Conservation (phyloP, 805 yeast species). For the Jamesozyma jinghongensis region DNA sequence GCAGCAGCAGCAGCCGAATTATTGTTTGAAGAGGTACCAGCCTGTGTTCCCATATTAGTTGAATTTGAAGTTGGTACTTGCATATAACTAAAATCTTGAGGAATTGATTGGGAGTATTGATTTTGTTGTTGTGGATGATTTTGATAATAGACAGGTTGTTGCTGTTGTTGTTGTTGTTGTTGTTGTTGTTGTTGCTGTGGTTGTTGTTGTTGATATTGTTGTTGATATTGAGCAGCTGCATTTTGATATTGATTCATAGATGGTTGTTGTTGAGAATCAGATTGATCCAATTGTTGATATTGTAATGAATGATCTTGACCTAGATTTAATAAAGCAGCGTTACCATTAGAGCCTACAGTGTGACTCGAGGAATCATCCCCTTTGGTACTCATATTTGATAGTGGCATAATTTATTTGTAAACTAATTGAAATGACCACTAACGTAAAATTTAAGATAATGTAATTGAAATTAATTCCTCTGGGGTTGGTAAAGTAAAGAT, state of each 20-base stretch:
- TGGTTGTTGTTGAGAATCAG: slow-evolving; percentile 12
- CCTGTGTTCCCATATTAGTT: slow-evolving; percentile 1
- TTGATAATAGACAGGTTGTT: slow-evolving; percentile 6
- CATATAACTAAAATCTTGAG: slow-evolving; percentile 17
- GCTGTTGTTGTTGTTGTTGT: slow-evolving; percentile 7
- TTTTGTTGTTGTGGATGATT: slow-evolving; percentile 3
- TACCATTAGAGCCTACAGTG: not conserved
- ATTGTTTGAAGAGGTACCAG: not conserved
- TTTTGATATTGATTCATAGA: slow-evolving; percentile 1
- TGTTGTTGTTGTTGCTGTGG: slow-evolving; percentile 10
- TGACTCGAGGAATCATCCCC: slow-evolving; percentile 1
- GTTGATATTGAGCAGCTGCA: slow-evolving; percentile 4
- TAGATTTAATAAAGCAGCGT: not conserved
- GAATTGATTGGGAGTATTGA: slow-evolving; percentile 6
- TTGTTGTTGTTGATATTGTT: slow-evolving; percentile 9
- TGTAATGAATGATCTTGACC: slow-evolving; percentile 18
- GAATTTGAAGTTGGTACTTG: slow-evolving; percentile 8
- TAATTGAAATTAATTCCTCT: too few relatives aligned
- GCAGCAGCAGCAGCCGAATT: not conserved
- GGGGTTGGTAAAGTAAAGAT: too few relatives aligned
- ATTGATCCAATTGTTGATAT: slow-evolving; percentile 18
- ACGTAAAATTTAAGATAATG: too few relatives aligned
- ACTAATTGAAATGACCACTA: not conserved
- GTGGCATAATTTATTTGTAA: not conserved
- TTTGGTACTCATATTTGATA: slow-evolving; percentile 3